Base-by-base conservation (phyloP, 2,329 filamentous ascomycete genomes). In the Xylaria sp. region DNA sequence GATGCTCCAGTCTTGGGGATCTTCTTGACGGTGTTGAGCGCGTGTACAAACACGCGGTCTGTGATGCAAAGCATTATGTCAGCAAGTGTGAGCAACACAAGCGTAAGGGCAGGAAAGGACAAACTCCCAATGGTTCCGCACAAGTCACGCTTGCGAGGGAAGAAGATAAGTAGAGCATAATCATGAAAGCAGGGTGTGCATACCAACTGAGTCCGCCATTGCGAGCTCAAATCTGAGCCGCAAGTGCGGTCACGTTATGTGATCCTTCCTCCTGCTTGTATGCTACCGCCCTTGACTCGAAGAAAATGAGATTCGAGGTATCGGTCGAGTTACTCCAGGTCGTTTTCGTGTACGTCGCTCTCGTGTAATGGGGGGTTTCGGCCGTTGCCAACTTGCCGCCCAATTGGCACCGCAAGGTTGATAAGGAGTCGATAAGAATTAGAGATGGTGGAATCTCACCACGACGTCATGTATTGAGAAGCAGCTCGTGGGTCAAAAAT, bases 41-140 rank as follows among this genome's bases (percentile, higher is more conserved):
- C 95, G 87, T 99, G 94, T 77, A 96, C 94, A 78, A 99, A 99
- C 75, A 99, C 95, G 79, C 95, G 91, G 82, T 99, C 95, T 98
- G 71, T 45, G 28, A 31, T 19, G 17, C 21, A 33, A 51, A 23
- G 12, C 28, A 25, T 23, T 43, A 42, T 37, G 50, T 69, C 40
- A 69, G 63, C 42, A 25, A 2, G 42, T 28, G 37, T 19, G 35
- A 17, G n/a, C 33, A 17, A 23, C 5, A 37, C 14, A 50, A 23
- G 4, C 23, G 35, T 40, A 7, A 38, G 52, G 28, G 19, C 28
- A 46, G 5, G 35, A 33, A 19, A 57, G 7, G 23, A 31, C 37
- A 33, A 6, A 45, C 46, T 46, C n/a, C 17, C 31, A 37, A 19
- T 14, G 15, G 45, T 7, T 15, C 4, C 8, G 15, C 23, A 21